These are phyloP conservation scores for Colletotrichum gloeosporioides DNA, from an alignment of 2,329 filamentous ascomycete genomes.

Conservation along the genomic window DNA sequence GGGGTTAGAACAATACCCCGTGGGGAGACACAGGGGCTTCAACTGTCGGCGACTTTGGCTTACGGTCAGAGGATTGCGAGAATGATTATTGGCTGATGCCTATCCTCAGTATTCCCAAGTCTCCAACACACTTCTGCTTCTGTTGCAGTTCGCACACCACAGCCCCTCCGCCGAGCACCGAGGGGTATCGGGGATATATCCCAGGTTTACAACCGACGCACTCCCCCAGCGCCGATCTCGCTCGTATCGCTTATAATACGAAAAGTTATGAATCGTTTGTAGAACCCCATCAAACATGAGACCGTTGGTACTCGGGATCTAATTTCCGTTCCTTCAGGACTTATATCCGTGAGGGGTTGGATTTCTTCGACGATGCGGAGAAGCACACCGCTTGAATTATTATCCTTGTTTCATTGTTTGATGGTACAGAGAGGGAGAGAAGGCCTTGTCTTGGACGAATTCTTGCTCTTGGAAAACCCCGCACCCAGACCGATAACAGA, in stretches of 20 bases:
- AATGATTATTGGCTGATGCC: rapidly evolving
- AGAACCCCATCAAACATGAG: neutral
- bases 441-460: too few species aligned
- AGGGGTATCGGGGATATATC: neutral
- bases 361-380: neutral
- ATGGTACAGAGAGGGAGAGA: neutral
- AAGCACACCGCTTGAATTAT: rapidly evolving
- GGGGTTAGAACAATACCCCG: neutral
- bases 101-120: neutral
- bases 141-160: neutral
- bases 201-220: neutral
- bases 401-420: neutral
- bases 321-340: neutral
- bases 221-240: neutral
- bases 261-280: neutral
- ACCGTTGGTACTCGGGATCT: neutral
- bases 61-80: rapidly evolving
- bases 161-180: rapidly evolving
- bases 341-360: neutral
- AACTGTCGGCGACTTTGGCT: neutral
- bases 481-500: too few species aligned
- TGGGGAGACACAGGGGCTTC: neutral
- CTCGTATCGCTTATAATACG: neutral
- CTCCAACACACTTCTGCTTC: neutral
- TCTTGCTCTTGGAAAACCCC: too few species aligned